These are phyloP conservation scores for Yamadazyma diospyri DNA, from an alignment of 1,139 yeast genomes.

Conservation along the genomic window DNA sequence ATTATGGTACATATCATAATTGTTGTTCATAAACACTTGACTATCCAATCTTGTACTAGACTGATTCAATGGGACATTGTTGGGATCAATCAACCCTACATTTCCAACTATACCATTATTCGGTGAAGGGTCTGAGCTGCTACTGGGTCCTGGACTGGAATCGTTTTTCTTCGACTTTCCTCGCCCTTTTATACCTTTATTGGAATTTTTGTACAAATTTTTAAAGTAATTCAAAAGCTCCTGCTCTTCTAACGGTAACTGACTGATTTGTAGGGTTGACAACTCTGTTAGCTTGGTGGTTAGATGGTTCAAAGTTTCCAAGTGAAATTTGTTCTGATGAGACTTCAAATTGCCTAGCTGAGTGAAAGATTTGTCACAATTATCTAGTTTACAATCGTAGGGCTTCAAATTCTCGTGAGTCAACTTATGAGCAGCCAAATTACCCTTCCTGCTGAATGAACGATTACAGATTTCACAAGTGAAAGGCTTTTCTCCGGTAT, in stretches of 20 bases:
- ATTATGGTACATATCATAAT: conserved; percentile 5
- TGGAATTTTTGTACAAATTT: conserved; percentile 77
- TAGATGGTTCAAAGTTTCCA: conserved; percentile 60
- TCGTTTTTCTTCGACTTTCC: conserved; percentile 44
- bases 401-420: conserved; percentile 83
- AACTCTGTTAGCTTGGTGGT: conserved; percentile 64
- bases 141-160: not conserved
- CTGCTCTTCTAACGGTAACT: conserved; percentile 58
- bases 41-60: conserved; percentile 2
- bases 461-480: conserved; percentile 70
- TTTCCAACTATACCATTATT: not conserved
- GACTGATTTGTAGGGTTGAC: conserved; percentile 41
- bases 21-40: conserved; percentile 6
- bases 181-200: conserved; percentile 87
- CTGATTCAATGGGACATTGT: not conserved
- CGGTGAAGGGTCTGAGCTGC: not conserved
- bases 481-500: conserved; percentile 90
- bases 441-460: conserved; percentile 83
- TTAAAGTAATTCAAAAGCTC: conserved; percentile 75
- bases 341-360: conserved; percentile 92
- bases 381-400: conserved; percentile 73
- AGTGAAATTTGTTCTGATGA: conserved; percentile 88
- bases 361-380: conserved; percentile 81
- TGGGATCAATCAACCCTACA: not conserved
- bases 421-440: conserved; percentile 77